These are phyloP conservation scores for Styphnolobium japonicum DNA, from an alignment of 306 rosid species.

Conservation along the genomic window DNA sequence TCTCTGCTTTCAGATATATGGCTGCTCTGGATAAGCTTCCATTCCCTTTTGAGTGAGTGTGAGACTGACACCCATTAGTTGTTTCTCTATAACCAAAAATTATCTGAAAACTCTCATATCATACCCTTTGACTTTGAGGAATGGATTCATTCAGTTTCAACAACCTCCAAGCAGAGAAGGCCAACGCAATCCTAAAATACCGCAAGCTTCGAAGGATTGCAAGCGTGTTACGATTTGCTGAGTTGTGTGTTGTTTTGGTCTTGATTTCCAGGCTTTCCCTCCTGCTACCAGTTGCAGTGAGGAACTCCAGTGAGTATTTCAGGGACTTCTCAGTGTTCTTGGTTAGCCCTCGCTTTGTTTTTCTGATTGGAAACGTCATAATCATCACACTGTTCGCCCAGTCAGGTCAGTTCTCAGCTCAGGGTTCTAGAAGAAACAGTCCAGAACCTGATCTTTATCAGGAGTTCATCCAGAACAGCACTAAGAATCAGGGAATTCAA, in stretches of 20 bases:
- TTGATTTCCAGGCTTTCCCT: slow-evolving; percentile 58
- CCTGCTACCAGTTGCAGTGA: slow-evolving; percentile 53
- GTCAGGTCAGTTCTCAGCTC: slow-evolving; percentile 52
- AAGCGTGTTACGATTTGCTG: slow-evolving; percentile 52
- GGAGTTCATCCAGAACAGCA: slow-evolving; percentile 42
- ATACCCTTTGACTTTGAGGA: no score
- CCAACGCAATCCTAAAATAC: slow-evolving; percentile 51
- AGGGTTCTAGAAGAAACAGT: slow-evolving; percentile 22
- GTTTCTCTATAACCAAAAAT: not conserved
- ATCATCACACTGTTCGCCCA: slow-evolving; percentile 66
- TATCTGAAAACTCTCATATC: not conserved
- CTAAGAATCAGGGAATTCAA: slow-evolving; percentile 20
- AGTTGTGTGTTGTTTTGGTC: slow-evolving; percentile 53
- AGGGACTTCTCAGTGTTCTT: slow-evolving; percentile 42
- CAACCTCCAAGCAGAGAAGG: slow-evolving; percentile 66
- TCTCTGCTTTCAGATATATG: slow-evolving; percentile 29
- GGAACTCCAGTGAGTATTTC: slow-evolving; percentile 57
- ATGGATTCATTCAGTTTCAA: slow-evolving; percentile 66
- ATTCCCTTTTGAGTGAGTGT: slow-evolving; percentile 46
- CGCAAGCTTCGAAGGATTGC: slow-evolving; percentile 50
- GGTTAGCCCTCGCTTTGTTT: slow-evolving; percentile 63
- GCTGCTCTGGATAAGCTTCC: slow-evolving; percentile 1
- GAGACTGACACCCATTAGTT: not conserved
- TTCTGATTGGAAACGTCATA: slow-evolving; percentile 68
- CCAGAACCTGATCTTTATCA: slow-evolving; percentile 46